A percentile compares a stretch with the other conserved stretches of the same genome.
Conservation (phyloP, 495 filamentous ascomycete genomes). For the Chaetomium tenue region DNA sequence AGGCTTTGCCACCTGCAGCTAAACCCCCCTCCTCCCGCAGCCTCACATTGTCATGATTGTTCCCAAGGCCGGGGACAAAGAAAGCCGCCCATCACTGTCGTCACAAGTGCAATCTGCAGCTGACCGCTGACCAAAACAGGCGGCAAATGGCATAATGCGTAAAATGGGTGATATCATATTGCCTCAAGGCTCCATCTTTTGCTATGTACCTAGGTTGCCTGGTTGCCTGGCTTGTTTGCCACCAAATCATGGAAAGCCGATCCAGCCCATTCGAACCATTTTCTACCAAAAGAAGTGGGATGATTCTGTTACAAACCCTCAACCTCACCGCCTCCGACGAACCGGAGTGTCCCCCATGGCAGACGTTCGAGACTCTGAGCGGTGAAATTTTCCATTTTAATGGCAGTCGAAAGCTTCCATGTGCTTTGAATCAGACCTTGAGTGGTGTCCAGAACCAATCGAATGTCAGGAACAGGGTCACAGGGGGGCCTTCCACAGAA, state of each 20-base stretch:
- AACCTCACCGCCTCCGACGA: constrained; percentile 21
- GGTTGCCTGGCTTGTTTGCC: neutral
- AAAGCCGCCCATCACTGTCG: neutral
- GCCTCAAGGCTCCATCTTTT: neutral
- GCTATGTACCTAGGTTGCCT: too few relatives aligned
- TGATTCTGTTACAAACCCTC: neutral
- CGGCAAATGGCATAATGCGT: neutral
- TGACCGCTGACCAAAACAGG: neutral
- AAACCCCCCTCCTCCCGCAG: constrained; percentile 15
- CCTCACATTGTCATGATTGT: constrained; percentile 20
- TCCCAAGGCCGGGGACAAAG: neutral
- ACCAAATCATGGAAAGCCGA: neutral
- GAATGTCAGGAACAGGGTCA: constrained; percentile 16
- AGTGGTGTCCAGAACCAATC: constrained; percentile 23
- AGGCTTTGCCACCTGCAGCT: too few relatives aligned
- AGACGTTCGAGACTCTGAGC: neutral
- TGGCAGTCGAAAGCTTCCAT: constrained; percentile 21
- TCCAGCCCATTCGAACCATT: neutral
- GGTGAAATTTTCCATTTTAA: constrained; percentile 17
- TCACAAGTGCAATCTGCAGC: neutral
- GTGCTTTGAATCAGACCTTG: constrained; percentile 16
- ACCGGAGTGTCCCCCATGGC: neutral
- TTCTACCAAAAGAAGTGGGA: neutral
- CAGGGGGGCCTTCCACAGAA: neutral
- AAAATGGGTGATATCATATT: constrained; percentile 12